Percentiles rank a stretch among this genome's conserved stretches.
Conservation (phyloP, 306 rosid species). For the Prunus mongolica region DNA sequence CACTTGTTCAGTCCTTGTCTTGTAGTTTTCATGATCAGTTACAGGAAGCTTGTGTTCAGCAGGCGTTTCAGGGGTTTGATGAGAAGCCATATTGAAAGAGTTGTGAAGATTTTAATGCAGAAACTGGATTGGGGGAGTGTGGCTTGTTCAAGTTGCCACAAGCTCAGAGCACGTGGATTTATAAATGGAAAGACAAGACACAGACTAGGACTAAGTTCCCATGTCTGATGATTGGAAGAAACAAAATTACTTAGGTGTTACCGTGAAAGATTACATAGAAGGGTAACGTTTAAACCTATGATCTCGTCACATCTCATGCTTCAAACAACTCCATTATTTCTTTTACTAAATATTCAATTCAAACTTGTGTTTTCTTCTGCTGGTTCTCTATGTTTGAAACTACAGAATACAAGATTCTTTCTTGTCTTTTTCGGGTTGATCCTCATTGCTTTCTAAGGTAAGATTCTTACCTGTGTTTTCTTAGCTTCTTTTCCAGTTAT, state of each 20-base stretch:
- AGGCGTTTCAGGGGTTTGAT: background rate
- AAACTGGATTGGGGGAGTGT: background rate
- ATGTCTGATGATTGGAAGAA: background rate
- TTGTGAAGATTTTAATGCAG: background rate
- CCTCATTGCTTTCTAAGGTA: background rate
- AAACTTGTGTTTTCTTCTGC: background rate
- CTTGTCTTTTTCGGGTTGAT: background rate
- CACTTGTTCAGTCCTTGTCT: background rate
- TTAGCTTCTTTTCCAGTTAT: background rate
- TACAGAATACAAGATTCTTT: background rate
- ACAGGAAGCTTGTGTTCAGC: slow-evolving; percentile 15
- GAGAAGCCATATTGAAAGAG: slow-evolving; percentile 4
- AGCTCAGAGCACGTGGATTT: slow-evolving; percentile 13
- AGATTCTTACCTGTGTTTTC: background rate
- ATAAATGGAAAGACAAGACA: background rate
- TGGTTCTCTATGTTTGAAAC: background rate
- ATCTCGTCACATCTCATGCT: background rate
- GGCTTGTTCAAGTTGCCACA: slow-evolving; percentile 8
- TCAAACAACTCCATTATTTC: too few relatives aligned
- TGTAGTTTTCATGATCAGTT: background rate
- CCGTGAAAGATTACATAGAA: background rate
- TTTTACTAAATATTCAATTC: background rate
- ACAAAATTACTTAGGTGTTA: background rate
- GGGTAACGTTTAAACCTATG: slow-evolving; percentile 4
- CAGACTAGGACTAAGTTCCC: background rate